Base-by-base conservation (phyloP, 2,329 filamentous ascomycete genomes). In the Neofusicoccum ribis region DNA sequence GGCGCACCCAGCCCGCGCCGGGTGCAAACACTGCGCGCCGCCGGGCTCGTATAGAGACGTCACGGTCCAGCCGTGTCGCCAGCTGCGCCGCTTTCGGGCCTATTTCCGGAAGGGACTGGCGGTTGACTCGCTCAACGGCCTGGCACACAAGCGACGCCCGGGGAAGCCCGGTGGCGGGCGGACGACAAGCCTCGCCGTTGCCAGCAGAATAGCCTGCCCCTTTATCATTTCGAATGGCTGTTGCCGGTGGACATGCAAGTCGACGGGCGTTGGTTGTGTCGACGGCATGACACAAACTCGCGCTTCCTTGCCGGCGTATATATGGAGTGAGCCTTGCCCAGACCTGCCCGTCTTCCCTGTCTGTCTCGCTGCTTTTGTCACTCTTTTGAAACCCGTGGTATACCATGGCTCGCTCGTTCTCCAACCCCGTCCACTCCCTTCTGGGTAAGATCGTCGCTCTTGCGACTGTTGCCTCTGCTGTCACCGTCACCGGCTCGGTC, bases 341-440 rank as follows among this genome's bases (percentile, higher is more conserved):
- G 56, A 23, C 7, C 34, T 34, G 12, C 17, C 6, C 31, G 7
- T 39, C 41, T 15, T 47, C 12, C 43, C 56, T 39, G 37, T 39
- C 43, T 47, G 41, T 36, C 43, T 46, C 14, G 23, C 27, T 46
- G 15, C n/a, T 9, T 3, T 15, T 11, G 56, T 60, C 56, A n/a
- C 43, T 60, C 56, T 12, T 60, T 60, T 60, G 41, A 60, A 60
- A 36, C 31, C 39, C 52, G 8, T 47, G 56, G 56, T 36, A 7
- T 17, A n/a, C 43, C 43, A 60, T 60, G 56, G 39, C 44, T 15
- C 56, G 31, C 56, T 60, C 56, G 43, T 17, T 60, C 37, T 60
- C 56, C 5, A 14, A 6, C 39, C 54, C 54, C 27, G 15, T 34
- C 17, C 14, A 9, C 15, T 60, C 43, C 17, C 11, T 49, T 36